A percentile compares a stretch with the other conserved stretches of the same genome.
phyloP scores from a whole-genome alignment of 768 basidiomycete species.

The Boletus rubescentipes region DNA sequence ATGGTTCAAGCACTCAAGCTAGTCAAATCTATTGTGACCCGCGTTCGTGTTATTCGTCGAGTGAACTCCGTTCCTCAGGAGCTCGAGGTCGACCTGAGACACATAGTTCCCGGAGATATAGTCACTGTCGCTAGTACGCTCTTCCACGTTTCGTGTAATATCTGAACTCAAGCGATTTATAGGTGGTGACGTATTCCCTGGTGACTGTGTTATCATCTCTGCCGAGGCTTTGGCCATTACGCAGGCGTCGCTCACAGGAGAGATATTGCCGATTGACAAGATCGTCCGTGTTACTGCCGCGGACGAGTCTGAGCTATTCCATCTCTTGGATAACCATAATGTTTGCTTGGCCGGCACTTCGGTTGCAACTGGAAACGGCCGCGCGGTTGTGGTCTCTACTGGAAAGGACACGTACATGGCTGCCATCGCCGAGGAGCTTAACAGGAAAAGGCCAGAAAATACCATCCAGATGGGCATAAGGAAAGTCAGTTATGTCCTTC shows the following conservation, averaged over 20 bases:
- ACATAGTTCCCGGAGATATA: slow-evolving; percentile 35
- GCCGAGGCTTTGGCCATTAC: slow-evolving; percentile 35
- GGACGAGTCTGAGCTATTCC: slow-evolving; percentile 20
- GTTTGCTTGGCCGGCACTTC: slow-evolving; percentile 37
- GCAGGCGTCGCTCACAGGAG: slow-evolving; percentile 38
- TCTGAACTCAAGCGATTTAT: not conserved
- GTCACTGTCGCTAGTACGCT: slow-evolving; percentile 30
- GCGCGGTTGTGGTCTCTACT: slow-evolving; percentile 31
- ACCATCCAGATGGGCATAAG: slow-evolving; percentile 34
- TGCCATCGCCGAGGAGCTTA: slow-evolving; percentile 34
- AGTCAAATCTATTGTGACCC: slow-evolving; percentile 34
- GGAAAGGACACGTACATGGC: slow-evolving; percentile 37
- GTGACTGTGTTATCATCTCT: slow-evolving; percentile 34
- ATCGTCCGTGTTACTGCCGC: slow-evolving; percentile 12
- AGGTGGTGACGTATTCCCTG: slow-evolving; percentile 38
- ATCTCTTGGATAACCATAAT: slow-evolving; percentile 33
- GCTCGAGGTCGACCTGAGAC: slow-evolving; percentile 30
- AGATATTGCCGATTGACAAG: slow-evolving; percentile 37
- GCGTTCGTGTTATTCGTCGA: slow-evolving; percentile 32
- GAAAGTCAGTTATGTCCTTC: slow-evolving; percentile 33
- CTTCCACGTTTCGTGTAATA: not conserved
- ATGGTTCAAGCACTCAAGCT: slow-evolving; percentile 35
- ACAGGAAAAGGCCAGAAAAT: slow-evolving; percentile 32
- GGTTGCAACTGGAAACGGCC: slow-evolving; percentile 33
- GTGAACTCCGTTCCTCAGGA: slow-evolving; percentile 22